Conservation (phyloP, 768 basidiomycete species). For the Mycena capillaripes region DNA sequence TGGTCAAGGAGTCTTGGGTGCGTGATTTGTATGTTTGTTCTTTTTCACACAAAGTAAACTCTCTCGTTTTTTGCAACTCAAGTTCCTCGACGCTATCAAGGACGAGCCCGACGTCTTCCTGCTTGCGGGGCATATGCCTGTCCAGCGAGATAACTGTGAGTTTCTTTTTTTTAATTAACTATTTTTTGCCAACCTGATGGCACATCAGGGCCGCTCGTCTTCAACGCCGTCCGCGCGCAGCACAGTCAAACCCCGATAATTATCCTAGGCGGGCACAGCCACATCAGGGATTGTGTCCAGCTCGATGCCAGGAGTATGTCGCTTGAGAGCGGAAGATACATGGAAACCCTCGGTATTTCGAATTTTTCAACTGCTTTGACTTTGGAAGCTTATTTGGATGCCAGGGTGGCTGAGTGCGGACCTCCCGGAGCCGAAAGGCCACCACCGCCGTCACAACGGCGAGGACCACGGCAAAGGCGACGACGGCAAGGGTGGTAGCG, state of each 20-base stretch:
- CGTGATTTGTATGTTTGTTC: constrained; percentile 18
- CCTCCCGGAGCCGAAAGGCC: constrained; percentile 1
- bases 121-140: constrained; percentile 88
- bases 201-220: constrained; percentile 74
- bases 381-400: constrained; percentile 13
- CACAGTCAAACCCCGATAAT: constrained; percentile 86
- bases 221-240: constrained; percentile 77
- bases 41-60: background rate
- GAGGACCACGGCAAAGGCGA: constrained; percentile 12
- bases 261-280: constrained; percentile 85
- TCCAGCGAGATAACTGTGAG: constrained; percentile 76
- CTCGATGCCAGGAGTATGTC: constrained; percentile 84
- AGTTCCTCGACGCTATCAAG: constrained; percentile 85
- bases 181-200: background rate
- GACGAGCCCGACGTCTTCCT: constrained; percentile 90
- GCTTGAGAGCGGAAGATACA: constrained; percentile 88
- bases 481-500: constrained; percentile 16
- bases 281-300: constrained; percentile 85
- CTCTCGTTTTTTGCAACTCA: background rate
- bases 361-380: constrained; percentile 19
- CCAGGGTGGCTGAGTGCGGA: constrained; percentile 77
- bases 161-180: background rate
- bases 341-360: constrained; percentile 88
- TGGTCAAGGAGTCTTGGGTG: constrained; percentile 88
- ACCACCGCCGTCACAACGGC: constrained; percentile 19